Evolutionary conservation across 2,329 filamentous ascomycete species (phyloP), one percentile per base, ranked within the genome.

Genomic region (Fonsecaea monophora): DNA sequence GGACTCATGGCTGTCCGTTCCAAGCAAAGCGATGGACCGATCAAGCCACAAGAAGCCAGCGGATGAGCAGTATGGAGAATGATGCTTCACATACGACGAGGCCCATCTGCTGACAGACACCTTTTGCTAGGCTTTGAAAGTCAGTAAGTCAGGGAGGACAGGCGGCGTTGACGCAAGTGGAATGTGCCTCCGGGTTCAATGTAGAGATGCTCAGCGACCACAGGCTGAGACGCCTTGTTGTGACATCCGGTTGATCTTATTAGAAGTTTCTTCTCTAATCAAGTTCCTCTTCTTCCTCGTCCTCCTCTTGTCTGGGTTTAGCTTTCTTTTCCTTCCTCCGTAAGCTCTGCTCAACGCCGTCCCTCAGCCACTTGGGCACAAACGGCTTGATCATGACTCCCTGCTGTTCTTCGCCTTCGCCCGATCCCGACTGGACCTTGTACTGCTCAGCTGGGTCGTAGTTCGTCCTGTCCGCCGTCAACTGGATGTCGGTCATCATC

Each of bases 401-500:
- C 54, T 79, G 77, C 10, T 74, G 73, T 37, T 74, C 74, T 25
- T 21, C 74, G 75, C 1, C 73, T 76, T 67, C 63, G 77, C 77
- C 13, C 3, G 71, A 78, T 34, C 76, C 80, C 82, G 83, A 84
- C 37, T 83, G 80, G 37, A 91, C 77, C 66, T 86, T 81, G 72
- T 90, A 91, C 77, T 90, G 85, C 65, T 89, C 84, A 0, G 83
- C 84, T 0, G 86, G 83, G 66, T 81, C 86, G 75, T 84, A 92
- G 25, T 80, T 80, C 4, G 86, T 85, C 0, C 86, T 85, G 69
- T 90, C 88, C 64, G 88, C 90, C 2, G 90, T 90, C 62, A 95
- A 81, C 38, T 83, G 82, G 56, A 95, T 81, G 75, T 92, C 90
- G 4, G 92, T 96, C 94, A 97, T 97, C 76, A 90, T 89, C 80